phyloP scores from a whole-genome alignment of 768 basidiomycete species.

The Lactarius quietus region DNA sequence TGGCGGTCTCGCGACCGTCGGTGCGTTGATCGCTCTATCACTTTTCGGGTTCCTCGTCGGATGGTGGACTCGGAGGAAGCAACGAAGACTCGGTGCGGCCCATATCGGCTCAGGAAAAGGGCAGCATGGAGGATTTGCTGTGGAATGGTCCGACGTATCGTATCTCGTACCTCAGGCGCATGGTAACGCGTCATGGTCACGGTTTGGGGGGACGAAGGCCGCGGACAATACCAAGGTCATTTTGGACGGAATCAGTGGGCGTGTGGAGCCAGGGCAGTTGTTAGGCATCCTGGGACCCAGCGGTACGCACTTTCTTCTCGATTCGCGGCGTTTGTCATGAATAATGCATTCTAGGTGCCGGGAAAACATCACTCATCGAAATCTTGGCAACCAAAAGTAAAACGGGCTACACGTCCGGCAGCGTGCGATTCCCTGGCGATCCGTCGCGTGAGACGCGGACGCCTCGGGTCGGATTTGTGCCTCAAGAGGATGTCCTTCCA shows the following conservation, averaged over 20 bases:
- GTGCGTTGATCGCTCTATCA: constrained; percentile 55
- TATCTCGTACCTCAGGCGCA: constrained; percentile 50
- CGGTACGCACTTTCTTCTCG: constrained; percentile 41
- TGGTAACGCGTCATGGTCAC: constrained; percentile 2
- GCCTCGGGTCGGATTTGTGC: constrained; percentile 78
- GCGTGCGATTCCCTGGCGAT: constrained; percentile 51
- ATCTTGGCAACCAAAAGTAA: constrained; percentile 84
- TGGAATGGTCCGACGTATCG: constrained; percentile 66
- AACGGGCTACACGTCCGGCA: constrained; percentile 62
- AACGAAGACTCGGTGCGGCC: constrained; percentile 41
- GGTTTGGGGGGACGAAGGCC: constrained; percentile 15
- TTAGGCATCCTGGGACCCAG: constrained; percentile 92
- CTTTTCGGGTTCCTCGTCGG: constrained; percentile 63
- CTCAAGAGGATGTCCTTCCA: constrained; percentile 82
- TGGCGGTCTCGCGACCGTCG: constrained; percentile 84
- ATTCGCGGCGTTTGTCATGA: background rate
- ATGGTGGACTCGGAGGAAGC: constrained; percentile 54
- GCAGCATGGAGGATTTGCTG: constrained; percentile 45
- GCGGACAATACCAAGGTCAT: constrained; percentile 54
- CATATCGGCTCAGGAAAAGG: constrained; percentile 35
- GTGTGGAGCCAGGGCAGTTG: constrained; percentile 75
- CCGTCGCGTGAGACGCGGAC: constrained; percentile 28
- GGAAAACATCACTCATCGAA: constrained; percentile 90
- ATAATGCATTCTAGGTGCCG: constrained; percentile 50
- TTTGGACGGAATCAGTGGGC: constrained; percentile 65